Conservation (phyloP, 805 yeast species). For the Groenewaldozyma salmanticensis region DNA sequence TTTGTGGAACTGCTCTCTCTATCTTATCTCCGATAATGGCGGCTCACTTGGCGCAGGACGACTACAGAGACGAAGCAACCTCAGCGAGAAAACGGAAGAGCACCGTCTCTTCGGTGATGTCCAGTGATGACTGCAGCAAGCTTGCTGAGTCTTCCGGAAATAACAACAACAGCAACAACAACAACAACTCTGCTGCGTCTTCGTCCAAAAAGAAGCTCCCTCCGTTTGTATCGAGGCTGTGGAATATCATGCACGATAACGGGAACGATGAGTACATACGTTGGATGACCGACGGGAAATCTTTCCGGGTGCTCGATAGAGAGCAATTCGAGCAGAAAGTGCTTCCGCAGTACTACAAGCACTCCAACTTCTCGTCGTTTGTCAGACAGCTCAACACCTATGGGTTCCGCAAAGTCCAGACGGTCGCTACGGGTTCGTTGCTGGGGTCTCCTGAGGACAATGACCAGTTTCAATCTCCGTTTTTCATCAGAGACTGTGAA, state of each 20-base stretch:
- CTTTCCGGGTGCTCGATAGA: constrained; percentile 75
- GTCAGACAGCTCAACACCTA: constrained; percentile 96
- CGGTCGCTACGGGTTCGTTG: constrained; percentile 57
- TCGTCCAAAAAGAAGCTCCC: constrained; percentile 39
- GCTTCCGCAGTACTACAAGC: constrained; percentile 88
- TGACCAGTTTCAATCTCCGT: constrained; percentile 81
- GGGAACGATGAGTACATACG: constrained; percentile 60
- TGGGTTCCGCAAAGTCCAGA: constrained; percentile 99
- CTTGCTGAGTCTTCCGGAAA: no score
- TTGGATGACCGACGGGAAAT: constrained; percentile 80
- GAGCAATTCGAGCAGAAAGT: constrained; percentile 76
- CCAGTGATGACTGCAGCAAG: no score
- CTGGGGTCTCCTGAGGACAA: constrained; percentile 64
- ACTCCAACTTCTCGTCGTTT: constrained; percentile 88
- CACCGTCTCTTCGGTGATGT: no score
- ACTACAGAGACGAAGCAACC: no score
- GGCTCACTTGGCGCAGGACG: no score
- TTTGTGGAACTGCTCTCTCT: no score
- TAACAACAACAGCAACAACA: no score
- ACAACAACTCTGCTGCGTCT: constrained; percentile 9
- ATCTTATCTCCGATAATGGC: no score
- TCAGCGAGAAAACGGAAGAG: no score
- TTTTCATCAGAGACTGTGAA: constrained; percentile 66
- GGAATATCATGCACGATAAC: constrained; percentile 91
- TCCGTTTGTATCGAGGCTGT: constrained; percentile 84